These are phyloP conservation scores for Strobilomyces confusus DNA, from an alignment of 768 basidiomycete genomes.

Conservation along the genomic window DNA sequence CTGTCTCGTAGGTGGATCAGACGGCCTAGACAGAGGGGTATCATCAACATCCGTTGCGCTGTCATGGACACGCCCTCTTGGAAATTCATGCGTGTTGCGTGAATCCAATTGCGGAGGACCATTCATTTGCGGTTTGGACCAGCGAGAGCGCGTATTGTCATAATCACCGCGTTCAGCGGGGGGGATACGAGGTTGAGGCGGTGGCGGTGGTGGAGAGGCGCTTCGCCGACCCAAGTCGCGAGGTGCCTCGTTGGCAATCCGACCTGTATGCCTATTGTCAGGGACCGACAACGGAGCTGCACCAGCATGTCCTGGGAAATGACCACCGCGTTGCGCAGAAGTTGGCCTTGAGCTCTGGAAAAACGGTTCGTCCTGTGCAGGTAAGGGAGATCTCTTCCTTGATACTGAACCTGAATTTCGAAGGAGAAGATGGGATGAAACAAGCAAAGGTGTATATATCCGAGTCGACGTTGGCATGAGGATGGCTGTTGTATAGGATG, in stretches of 20 bases:
- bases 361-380: constrained; percentile 33
- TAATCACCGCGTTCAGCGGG: constrained; percentile 12
- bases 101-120: constrained; percentile 15
- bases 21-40: constrained; percentile 16
- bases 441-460: constrained; percentile 18
- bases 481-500: constrained; percentile 26
- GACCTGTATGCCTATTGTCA: constrained; percentile 7
- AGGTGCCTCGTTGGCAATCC: not conserved
- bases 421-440: constrained; percentile 17
- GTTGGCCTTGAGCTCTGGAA: constrained; percentile 18
- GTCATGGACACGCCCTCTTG: constrained; percentile 21
- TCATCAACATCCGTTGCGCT: constrained; percentile 28
- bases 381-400: constrained; percentile 36
- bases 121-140: constrained; percentile 11
- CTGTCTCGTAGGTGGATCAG: constrained; percentile 17
- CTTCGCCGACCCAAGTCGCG: constrained; percentile 14
- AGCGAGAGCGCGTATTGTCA: constrained; percentile 13
- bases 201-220: constrained; percentile 6
- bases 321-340: constrained; percentile 9
- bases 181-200: constrained; percentile 1
- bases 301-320: constrained; percentile 4
- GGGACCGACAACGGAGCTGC: constrained; percentile 2
- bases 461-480: constrained; percentile 27
- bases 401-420: constrained; percentile 26
- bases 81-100: constrained; percentile 16